phyloP scores from a whole-genome alignment of 768 basidiomycete genomes.

The Boletus vinaceobasis region DNA sequence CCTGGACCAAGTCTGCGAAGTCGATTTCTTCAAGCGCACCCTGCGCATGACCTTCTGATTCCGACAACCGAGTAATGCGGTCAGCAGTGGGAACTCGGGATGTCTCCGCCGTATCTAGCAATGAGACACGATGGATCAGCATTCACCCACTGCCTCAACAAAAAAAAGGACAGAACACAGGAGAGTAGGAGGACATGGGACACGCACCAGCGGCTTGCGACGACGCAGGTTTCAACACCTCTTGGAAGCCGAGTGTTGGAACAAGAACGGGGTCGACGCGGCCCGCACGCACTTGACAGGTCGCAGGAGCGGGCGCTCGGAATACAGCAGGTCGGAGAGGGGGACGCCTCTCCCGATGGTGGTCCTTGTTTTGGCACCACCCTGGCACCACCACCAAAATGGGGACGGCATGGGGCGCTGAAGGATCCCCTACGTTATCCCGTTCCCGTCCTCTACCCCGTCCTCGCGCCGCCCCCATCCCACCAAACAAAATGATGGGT shows the following conservation, averaged over 20 bases:
- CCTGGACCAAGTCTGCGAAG: slow-evolving; percentile 55
- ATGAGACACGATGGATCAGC: neutral
- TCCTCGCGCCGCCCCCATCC: slow-evolving; percentile 12
- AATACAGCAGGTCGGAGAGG: slow-evolving; percentile 53
- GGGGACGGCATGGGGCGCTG: neutral
- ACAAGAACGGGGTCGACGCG: slow-evolving; percentile 43
- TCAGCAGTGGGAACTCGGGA: slow-evolving; percentile 69
- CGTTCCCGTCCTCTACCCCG: slow-evolving; percentile 17
- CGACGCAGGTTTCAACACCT: slow-evolving; percentile 51
- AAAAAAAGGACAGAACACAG: too few relatives aligned
- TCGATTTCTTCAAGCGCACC: slow-evolving; percentile 59
- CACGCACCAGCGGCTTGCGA: slow-evolving; percentile 48
- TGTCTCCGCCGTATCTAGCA: slow-evolving; percentile 38
- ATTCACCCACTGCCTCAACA: neutral
- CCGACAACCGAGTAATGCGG: slow-evolving; percentile 56
- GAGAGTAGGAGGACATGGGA: too few relatives aligned
- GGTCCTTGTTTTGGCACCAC: neutral
- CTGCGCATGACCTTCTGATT: slow-evolving; percentile 28
- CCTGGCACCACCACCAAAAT: slow-evolving; percentile 1
- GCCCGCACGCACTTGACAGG: slow-evolving; percentile 73
- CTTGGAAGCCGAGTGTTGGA: slow-evolving; percentile 60
- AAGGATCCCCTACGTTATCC: neutral
- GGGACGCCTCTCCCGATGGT: slow-evolving; percentile 36
- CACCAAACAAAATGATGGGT: neutral
- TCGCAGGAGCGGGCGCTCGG: slow-evolving; percentile 58